Evolutionary conservation across 2,329 filamentous ascomycete species (phyloP).

Genomic region (Nemania abortiva): DNA sequence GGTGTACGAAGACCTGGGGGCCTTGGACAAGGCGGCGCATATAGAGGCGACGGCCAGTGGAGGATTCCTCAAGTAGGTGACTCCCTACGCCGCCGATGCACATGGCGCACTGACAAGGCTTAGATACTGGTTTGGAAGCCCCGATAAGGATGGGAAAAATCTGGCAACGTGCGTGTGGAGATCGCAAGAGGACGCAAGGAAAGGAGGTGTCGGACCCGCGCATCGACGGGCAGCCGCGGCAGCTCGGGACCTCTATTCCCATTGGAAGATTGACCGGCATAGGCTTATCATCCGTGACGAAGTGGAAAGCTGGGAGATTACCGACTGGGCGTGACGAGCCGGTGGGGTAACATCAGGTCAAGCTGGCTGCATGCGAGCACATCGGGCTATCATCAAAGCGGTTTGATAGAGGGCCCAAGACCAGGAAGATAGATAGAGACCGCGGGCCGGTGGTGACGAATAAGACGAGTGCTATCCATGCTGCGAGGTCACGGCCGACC

Average conservation of each 20-base stretch:
- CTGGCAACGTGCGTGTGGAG: conserved; percentile 83
- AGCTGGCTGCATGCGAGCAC: conserved; percentile 42
- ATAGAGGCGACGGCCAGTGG: conserved; percentile 82
- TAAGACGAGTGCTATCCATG: conserved; percentile 23
- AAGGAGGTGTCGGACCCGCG: conserved; percentile 70
- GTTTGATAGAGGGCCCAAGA: conserved; percentile 33
- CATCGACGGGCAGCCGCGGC: conserved; percentile 74
- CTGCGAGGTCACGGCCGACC: conserved; percentile 23
- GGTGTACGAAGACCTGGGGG: conserved; percentile 75
- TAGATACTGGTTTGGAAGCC: conserved; percentile 88
- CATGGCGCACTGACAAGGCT: conserved; percentile 41
- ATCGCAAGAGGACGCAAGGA: conserved; percentile 68
- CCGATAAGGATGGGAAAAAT: conserved; percentile 77
- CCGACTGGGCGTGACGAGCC: conserved; percentile 62
- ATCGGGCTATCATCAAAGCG: conserved; percentile 31
- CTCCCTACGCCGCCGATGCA: conserved; percentile 37
- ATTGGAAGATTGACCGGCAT: conserved; percentile 77
- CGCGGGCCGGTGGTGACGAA: conserved; percentile 30
- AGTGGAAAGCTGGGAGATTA: conserved; percentile 72
- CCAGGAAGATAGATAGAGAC: conserved; percentile 27
- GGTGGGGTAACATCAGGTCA: conserved; percentile 45
- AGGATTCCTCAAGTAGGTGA: conserved; percentile 79
- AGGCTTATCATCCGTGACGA: conserved; percentile 76
- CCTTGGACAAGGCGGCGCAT: conserved; percentile 83
- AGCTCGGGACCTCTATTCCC: conserved; percentile 72